These are phyloP conservation scores for Acaromyces ingoldii DNA, from an alignment of 1,284 basidiomycete species.

Conservation along the genomic window DNA sequence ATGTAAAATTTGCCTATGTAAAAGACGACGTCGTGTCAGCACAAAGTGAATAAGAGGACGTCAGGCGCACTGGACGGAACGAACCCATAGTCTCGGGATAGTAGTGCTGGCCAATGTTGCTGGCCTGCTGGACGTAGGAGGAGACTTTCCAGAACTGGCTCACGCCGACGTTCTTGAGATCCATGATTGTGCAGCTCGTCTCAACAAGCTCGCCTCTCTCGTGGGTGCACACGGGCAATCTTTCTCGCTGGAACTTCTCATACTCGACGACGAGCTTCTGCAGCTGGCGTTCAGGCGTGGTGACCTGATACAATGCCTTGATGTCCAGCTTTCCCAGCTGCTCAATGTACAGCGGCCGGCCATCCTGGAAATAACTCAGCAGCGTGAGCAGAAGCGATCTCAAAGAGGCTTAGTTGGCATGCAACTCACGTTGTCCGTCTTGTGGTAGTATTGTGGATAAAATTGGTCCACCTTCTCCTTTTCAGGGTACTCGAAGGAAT, in stretches of 20 bases:
- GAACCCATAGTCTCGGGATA: slow-evolving; percentile 74
- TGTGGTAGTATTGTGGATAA: slow-evolving; percentile 93
- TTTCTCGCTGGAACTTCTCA: slow-evolving; percentile 70
- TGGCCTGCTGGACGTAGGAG: slow-evolving; percentile 77
- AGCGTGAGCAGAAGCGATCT: background rate
- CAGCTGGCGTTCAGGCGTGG: slow-evolving; percentile 81
- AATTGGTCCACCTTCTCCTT: slow-evolving; percentile 78
- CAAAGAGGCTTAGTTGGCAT: background rate
- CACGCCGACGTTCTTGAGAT: slow-evolving; percentile 76
- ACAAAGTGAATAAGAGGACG: background rate
- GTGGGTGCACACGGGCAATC: slow-evolving; percentile 72
- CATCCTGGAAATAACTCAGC: slow-evolving; percentile 62
- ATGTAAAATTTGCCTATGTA: slow-evolving; percentile 70
- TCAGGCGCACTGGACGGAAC: background rate
- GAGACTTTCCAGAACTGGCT: slow-evolving; percentile 76
- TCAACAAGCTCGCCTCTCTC: slow-evolving; percentile 79
- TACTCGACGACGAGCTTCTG: slow-evolving; percentile 88
- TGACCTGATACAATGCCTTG: slow-evolving; percentile 61
- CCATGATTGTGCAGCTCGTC: slow-evolving; percentile 97
- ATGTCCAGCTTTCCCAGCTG: slow-evolving; percentile 85
- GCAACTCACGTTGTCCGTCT: slow-evolving; percentile 72
- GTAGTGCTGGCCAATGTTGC: slow-evolving; percentile 79
- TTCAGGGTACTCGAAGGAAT: slow-evolving; percentile 84
- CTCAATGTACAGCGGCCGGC: slow-evolving; percentile 92
- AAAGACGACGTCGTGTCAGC: background rate